Evolutionary conservation across 345 rosid species (phyloP).

Genomic region (Lagerstroemia speciosa): DNA sequence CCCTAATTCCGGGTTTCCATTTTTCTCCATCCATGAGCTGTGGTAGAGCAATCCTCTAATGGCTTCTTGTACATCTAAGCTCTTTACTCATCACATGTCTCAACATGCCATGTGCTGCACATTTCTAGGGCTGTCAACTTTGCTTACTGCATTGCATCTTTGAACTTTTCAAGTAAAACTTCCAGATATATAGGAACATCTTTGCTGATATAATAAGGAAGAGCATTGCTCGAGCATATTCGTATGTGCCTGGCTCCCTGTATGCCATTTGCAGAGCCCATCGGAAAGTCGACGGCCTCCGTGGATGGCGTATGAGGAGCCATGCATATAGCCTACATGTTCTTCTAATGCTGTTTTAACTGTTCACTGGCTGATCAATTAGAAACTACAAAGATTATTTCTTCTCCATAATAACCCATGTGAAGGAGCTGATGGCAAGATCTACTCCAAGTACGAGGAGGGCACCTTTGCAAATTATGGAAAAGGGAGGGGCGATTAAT

Average conservation of each 20-base stretch:
- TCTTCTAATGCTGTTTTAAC: background rate
- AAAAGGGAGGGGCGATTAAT: too few species aligned
- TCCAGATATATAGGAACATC: background rate
- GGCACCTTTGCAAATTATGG: too few species aligned
- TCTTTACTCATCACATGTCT: too few species aligned
- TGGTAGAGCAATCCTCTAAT: background rate
- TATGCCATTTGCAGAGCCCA: constrained; percentile 84
- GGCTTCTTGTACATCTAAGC: too few species aligned
- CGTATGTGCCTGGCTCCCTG: constrained; percentile 98
- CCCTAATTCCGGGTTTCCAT: background rate
- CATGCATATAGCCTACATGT: constrained; percentile 11
- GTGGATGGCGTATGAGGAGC: constrained; percentile 19
- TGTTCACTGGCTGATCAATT: too few species aligned
- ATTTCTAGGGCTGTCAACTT: background rate
- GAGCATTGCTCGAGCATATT: background rate
- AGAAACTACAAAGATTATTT: too few species aligned
- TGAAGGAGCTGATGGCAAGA: too few species aligned
- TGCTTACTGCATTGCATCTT: background rate
- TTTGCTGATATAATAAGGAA: background rate
- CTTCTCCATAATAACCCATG: too few species aligned
- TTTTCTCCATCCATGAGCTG: background rate
- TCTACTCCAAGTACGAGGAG: too few species aligned
- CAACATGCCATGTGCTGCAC: background rate
- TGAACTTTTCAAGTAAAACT: background rate
- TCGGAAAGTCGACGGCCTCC: constrained; percentile 45